Conservation (phyloP, 345 rosid species). For the Boechera stricta region DNA sequence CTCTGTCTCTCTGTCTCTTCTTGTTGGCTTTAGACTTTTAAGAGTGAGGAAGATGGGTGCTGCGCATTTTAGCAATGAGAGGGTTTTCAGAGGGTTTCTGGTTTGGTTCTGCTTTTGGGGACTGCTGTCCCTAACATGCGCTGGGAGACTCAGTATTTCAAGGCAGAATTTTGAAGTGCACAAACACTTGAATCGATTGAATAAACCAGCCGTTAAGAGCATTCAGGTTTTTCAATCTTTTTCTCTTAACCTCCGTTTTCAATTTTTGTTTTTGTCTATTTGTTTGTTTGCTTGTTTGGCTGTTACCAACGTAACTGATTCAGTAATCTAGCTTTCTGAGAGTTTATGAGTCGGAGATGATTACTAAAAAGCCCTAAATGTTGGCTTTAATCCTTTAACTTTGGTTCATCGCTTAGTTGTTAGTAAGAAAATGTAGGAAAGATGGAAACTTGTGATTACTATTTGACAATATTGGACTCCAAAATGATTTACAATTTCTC, state of each 20-base stretch:
- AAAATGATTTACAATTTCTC: conserved; percentile 11
- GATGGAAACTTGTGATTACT: conserved; percentile 20
- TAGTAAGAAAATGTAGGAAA: conserved; percentile 40
- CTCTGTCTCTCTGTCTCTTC: conserved; percentile 8
- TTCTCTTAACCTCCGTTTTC: not conserved
- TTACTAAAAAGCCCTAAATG: not conserved
- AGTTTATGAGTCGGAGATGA: conserved; percentile 9
- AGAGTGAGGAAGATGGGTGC: conserved; percentile 38
- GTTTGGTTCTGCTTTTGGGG: conserved; percentile 55
- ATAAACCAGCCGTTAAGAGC: conserved; percentile 77
- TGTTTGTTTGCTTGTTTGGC: conserved; percentile 35
- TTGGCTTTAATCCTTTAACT: not conserved
- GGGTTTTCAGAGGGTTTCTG: conserved; percentile 39
- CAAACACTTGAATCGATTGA: conserved; percentile 86
- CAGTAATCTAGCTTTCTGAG: not conserved
- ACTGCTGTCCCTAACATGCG: conserved; percentile 54
- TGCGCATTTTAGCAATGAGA: conserved; percentile 50
- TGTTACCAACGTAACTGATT: conserved; percentile 1
- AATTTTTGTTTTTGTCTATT: conserved; percentile 5
- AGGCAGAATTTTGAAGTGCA: conserved; percentile 76
- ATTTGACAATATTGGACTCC: not conserved
- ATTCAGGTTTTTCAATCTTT: conserved; percentile 54
- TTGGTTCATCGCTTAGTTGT: not conserved
- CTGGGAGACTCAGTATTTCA: conserved; percentile 63
- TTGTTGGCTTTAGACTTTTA: conserved; percentile 13